A percentile compares a stretch with the other conserved stretches of the same genome.
Evolutionary conservation across 495 filamentous ascomycete species (phyloP).

Genomic region (Delitschia confertaspora): DNA sequence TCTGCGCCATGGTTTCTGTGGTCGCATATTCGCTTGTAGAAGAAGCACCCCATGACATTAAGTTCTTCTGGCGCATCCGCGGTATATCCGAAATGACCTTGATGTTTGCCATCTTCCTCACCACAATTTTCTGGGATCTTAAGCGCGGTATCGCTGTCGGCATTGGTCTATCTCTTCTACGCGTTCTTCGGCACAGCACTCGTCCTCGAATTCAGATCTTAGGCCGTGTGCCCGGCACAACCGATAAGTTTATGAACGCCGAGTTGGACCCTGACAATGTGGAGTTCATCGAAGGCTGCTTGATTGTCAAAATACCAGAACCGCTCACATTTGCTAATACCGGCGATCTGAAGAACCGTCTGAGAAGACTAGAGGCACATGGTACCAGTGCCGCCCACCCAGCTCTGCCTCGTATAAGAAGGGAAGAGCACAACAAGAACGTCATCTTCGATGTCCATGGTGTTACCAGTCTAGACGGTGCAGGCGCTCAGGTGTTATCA

Average conservation of each 20-base stretch:
- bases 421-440: slow-evolving; percentile 68
- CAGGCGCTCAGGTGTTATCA: slow-evolving; percentile 78
- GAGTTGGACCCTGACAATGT: slow-evolving; percentile 66
- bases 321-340: slow-evolving; percentile 96
- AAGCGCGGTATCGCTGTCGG: slow-evolving; percentile 72
- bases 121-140: slow-evolving; percentile 74
- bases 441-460: slow-evolving; percentile 96
- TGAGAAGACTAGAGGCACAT: slow-evolving; percentile 78
- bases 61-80: slow-evolving; percentile 77
- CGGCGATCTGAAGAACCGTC: slow-evolving; percentile 75
- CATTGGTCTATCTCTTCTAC: slow-evolving; percentile 77
- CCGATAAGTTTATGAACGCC: slow-evolving; percentile 73
- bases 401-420: slow-evolving; percentile 65
- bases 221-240: slow-evolving; percentile 73
- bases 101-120: slow-evolving; percentile 79
- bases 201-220: slow-evolving; percentile 95
- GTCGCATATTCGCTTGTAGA: slow-evolving; percentile 93
- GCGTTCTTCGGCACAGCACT: slow-evolving; percentile 81
- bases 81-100: slow-evolving; percentile 77
- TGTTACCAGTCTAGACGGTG: slow-evolving; percentile 85
- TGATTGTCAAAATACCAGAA: slow-evolving; percentile 96
- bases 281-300: slow-evolving; percentile 81
- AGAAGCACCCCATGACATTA: slow-evolving; percentile 84
- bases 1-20: slow-evolving; percentile 89
- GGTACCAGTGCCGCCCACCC: slow-evolving; percentile 79